Evolutionary conservation across 257 asterid genomes (phyloP).

Genomic region (Petunia axillaris): DNA sequence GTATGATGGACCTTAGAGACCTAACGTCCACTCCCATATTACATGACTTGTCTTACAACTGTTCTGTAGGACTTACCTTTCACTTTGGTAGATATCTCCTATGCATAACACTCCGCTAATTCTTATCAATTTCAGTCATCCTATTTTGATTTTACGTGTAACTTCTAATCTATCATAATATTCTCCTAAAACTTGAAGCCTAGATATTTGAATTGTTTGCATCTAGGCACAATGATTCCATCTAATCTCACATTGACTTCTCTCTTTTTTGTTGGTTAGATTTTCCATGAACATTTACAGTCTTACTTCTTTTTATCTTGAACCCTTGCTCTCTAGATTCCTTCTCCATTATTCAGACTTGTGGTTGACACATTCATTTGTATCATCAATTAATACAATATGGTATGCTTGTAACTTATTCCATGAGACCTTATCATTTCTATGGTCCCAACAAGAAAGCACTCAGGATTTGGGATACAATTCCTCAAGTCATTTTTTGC

Average conservation of each 20-base stretch:
- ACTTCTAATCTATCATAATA: background rate
- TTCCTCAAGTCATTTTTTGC: too few species aligned
- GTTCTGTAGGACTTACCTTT: background rate
- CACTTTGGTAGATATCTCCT: background rate
- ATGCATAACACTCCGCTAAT: background rate
- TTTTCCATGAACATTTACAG: background rate
- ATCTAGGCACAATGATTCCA: background rate
- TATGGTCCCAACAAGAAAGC: background rate
- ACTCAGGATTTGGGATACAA: too few species aligned
- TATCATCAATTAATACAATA: background rate
- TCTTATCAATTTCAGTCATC: background rate
- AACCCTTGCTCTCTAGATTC: background rate
- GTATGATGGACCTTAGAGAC: background rate
- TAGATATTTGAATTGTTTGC: background rate
- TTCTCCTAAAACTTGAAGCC: background rate
- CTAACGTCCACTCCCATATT: background rate
- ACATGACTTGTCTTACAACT: background rate
- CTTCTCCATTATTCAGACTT: background rate
- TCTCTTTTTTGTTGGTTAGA: background rate
- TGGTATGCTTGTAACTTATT: background rate
- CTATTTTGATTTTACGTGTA: background rate
- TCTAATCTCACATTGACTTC: background rate
- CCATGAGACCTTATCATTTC: background rate
- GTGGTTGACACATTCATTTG: background rate
- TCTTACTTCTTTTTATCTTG: background rate